phyloP scores from a whole-genome alignment of 2,329 filamentous ascomycete genomes.

The Calonectria montana region DNA sequence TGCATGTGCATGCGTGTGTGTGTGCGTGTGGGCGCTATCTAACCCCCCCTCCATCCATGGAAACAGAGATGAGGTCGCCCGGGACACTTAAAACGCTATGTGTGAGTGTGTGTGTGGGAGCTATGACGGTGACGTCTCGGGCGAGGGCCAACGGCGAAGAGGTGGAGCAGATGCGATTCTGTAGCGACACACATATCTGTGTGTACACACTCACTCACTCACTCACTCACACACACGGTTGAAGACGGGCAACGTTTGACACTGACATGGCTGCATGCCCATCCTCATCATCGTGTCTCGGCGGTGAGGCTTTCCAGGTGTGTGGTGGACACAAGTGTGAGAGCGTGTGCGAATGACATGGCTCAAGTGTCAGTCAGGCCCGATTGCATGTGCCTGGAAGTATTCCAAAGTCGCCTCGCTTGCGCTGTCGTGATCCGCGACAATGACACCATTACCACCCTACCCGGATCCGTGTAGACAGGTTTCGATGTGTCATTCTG shows the following conservation, averaged over 20 bases:
- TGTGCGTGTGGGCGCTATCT: neutral
- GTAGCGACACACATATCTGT: neutral
- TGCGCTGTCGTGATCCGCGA: conserved; percentile 8
- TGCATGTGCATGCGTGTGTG: neutral
- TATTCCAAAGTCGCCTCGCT: conserved; percentile 17
- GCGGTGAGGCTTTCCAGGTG: conserved; percentile 9
- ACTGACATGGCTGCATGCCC: conserved; percentile 11
- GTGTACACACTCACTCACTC: neutral
- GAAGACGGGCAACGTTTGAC: neutral
- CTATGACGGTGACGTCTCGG: neutral
- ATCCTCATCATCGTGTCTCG: conserved; percentile 12
- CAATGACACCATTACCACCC: conserved; percentile 10
- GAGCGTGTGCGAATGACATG: neutral
- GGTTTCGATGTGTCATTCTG: neutral
- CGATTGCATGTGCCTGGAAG: neutral
- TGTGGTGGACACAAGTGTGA: neutral
- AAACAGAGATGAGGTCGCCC: neutral
- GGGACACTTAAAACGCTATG: neutral
- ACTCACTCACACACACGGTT: neutral
- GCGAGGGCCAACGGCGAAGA: neutral
- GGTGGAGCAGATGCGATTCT: neutral
- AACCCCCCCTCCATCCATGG: neutral
- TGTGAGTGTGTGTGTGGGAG: neutral
- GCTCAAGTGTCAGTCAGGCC: neutral
- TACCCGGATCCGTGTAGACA: conserved; percentile 24